Base-by-base conservation (phyloP, 768 basidiomycete species). In the Rhizopogon vesiculosus region DNA sequence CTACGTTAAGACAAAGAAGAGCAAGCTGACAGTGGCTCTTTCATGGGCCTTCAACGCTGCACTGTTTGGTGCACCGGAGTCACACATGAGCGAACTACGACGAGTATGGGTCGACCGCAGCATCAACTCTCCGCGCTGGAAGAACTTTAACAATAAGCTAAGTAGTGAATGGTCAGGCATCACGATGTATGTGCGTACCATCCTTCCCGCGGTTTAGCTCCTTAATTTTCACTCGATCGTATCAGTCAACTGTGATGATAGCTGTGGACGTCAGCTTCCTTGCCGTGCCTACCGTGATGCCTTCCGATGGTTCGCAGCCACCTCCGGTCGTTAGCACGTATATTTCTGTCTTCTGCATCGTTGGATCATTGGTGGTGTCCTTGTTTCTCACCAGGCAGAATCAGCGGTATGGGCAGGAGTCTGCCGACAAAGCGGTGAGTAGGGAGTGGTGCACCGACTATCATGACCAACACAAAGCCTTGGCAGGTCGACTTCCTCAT, bases 121-220 rank as follows among this genome's bases (percentile, higher is more conserved):
- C 22, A 35, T 48, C 31, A 45, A 55, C 31, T 57, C 33, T 39
- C 53, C 56, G 15, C 53, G 54, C 25, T 57, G 56, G 56, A 55
- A 57, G 40, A 31, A 40, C n/a, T 57, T 56, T 6, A 55, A 42
- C 12, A 18, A 19, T 12, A 55, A 42, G 38, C 53, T 57, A 10
- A 57, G 16, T 10, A 42, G 4, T 29, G 56, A 57, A 48, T 57
- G 56, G 56, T 42, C 46, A 35, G 74, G 76, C 48, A 74, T 80
- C 46, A 75, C 74, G n/a, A 74, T 79, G 33, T 77, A 76, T 55
- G 81, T 83, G 45, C 35, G 78, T 61, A 18, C 13, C 46, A 19
- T 15, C 9, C 7, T 53, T 29, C 25, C 35, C 31, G 18, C 15
- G 50, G 15, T 25, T 18, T 13, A 8, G 13, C 5, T 49, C 25